These are phyloP conservation scores for Pholiota molesta DNA, from an alignment of 768 basidiomycete species.

Conservation along the genomic window DNA sequence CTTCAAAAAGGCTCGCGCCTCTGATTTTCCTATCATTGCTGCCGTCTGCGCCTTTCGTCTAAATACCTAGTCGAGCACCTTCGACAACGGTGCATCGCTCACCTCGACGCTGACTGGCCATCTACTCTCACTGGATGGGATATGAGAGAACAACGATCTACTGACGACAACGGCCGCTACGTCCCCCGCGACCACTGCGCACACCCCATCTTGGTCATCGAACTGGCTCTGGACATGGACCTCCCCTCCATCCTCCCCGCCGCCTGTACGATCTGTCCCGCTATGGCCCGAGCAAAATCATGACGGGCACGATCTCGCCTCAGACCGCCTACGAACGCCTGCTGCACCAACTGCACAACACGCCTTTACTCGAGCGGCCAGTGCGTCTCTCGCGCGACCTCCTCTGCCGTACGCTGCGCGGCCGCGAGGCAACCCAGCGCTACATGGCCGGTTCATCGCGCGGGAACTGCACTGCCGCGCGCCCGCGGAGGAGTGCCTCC, in stretches of 20 bases:
- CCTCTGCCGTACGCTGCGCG: slow-evolving; percentile 51
- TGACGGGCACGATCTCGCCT: slow-evolving; percentile 48
- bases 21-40: slow-evolving; percentile 62
- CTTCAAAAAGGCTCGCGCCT: slow-evolving; percentile 50
- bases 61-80: slow-evolving; percentile 79
- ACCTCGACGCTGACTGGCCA: slow-evolving; percentile 69
- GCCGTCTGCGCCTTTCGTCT: slow-evolving; percentile 70
- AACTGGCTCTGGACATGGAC: slow-evolving; percentile 67
- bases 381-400: slow-evolving; percentile 38
- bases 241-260: slow-evolving; percentile 62
- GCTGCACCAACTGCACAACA: slow-evolving; percentile 18
- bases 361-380: slow-evolving; percentile 19
- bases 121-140: slow-evolving; percentile 72
- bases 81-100: slow-evolving; percentile 59
- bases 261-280: slow-evolving; percentile 78
- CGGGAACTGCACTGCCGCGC: slow-evolving; percentile 52
- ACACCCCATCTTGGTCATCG: slow-evolving; percentile 72
- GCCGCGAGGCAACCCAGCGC: slow-evolving; percentile 66
- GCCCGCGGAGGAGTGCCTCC: slow-evolving; percentile 52
- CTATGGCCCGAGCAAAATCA: slow-evolving; percentile 72
- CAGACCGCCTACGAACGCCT: slow-evolving; percentile 33
- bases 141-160: slow-evolving; percentile 57
- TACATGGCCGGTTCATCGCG: slow-evolving; percentile 65
- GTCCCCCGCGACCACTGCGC: slow-evolving; percentile 58
- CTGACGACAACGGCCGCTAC: slow-evolving; percentile 55